phyloP scores from a whole-genome alignment of 2,329 filamentous ascomycete species.

The Pleomassaria siparia region DNA sequence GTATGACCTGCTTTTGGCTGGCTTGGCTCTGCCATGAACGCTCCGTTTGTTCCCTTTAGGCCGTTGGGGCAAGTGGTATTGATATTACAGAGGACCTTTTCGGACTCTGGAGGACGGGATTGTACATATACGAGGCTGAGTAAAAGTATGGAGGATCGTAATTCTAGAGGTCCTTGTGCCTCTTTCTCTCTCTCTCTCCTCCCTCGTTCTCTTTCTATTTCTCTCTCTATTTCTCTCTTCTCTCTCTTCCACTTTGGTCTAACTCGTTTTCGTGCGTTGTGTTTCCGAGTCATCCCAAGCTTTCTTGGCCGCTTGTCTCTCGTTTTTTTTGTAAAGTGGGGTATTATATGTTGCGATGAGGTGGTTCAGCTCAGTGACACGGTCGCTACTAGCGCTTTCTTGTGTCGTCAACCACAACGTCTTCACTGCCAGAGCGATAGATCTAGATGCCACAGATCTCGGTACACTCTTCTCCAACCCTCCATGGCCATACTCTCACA shows the following conservation, averaged over 20 bases:
- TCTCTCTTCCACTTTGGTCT: neutral
- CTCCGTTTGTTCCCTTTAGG: too few species aligned
- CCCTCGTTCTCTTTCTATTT: neutral
- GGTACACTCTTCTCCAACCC: constrained; percentile 10
- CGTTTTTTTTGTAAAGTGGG: neutral
- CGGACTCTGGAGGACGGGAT: neutral
- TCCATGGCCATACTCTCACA: neutral
- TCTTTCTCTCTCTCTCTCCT: neutral
- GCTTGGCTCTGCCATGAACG: too few species aligned
- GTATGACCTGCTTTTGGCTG: too few species aligned
- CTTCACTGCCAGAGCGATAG: constrained; percentile 22
- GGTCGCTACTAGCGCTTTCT: constrained; percentile 29
- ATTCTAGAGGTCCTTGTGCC: neutral
- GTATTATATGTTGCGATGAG: constrained; percentile 21
- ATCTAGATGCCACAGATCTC: constrained; percentile 26
- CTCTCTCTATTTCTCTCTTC: neutral
- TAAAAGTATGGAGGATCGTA: too few species aligned
- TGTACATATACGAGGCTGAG: constrained; percentile 1
- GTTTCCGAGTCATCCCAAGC: neutral
- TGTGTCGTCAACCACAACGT: constrained; percentile 20
- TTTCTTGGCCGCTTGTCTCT: neutral
- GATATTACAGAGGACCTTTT: too few species aligned
- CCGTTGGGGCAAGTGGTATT: too few species aligned
- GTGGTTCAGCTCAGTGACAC: constrained; percentile 25
- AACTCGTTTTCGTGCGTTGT: neutral